Percentiles rank a stretch among this genome's conserved stretches.
These are phyloP conservation scores for Talaromyces thailandensis DNA, from an alignment of 495 filamentous ascomycete genomes.

Conservation along the genomic window DNA sequence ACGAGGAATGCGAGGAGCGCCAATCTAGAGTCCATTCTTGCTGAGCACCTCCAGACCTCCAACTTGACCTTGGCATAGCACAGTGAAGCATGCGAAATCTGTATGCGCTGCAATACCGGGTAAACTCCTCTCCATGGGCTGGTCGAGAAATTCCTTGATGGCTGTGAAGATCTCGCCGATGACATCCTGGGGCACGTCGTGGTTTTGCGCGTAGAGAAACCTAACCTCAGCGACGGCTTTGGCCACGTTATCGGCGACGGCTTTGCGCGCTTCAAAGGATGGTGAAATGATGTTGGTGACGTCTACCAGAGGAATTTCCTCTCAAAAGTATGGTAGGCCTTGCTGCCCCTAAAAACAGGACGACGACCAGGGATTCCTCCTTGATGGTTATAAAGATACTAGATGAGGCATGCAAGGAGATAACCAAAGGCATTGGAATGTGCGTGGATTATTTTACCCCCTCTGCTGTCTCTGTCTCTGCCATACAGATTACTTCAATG, in stretches of 20 bases:
- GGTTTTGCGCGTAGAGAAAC: neutral
- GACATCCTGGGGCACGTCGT: neutral
- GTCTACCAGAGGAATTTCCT: neutral
- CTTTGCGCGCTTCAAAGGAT: neutral
- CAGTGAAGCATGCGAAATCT: neutral
- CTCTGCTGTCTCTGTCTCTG: too few species aligned
- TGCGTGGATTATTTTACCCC: too few species aligned
- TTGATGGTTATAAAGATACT: too few species aligned
- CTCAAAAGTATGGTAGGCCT: too few species aligned
- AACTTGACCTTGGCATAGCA: neutral
- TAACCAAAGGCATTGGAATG: too few species aligned
- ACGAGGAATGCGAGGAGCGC: neutral
- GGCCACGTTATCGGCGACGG: neutral
- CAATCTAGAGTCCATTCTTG: neutral
- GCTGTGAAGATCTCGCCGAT: neutral
- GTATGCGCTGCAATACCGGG: neutral
- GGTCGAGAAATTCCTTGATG: neutral
- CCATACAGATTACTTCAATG: too few species aligned
- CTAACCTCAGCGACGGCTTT: neutral
- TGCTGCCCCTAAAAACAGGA: too few species aligned
- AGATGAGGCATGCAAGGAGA: too few species aligned
- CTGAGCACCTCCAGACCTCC: neutral
- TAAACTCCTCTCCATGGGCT: neutral
- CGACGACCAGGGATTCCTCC: too few species aligned
- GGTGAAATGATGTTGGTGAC: neutral